A percentile compares a stretch with the other conserved stretches of the same genome.
Conservation (phyloP, 371 early-diverging fungal genomes). For the Mucor sp. region DNA sequence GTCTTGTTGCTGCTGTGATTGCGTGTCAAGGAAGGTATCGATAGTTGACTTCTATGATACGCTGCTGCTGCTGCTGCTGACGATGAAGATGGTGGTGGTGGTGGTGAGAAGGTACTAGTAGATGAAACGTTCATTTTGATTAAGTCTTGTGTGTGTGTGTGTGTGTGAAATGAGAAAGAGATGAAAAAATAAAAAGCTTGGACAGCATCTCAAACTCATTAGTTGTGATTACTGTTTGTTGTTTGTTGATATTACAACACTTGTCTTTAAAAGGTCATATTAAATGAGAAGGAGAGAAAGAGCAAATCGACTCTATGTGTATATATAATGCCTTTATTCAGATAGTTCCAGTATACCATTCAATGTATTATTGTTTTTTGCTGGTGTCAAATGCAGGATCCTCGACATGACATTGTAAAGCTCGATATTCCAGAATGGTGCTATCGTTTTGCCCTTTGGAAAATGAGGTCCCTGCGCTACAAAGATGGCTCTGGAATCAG, state of each 20-base stretch:
- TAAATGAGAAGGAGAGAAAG: background rate
- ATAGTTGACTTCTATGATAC: slow-evolving; percentile 13
- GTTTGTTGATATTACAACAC: background rate
- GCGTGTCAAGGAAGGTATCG: slow-evolving; percentile 27
- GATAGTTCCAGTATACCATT: slow-evolving; percentile 21
- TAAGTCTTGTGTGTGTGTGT: too few relatives aligned
- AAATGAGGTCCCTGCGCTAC: slow-evolving; percentile 83
- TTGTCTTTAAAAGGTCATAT: background rate
- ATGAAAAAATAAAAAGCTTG: background rate
- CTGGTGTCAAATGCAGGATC: slow-evolving; percentile 43
- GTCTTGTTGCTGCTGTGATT: background rate
- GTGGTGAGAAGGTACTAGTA: background rate
- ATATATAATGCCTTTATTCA: too few relatives aligned
- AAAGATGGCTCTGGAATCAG: slow-evolving; percentile 89
- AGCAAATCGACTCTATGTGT: background rate
- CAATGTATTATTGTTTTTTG: slow-evolving; percentile 45
- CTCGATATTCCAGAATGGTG: slow-evolving; percentile 50
- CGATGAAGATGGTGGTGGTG: background rate
- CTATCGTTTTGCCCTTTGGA: slow-evolving; percentile 15
- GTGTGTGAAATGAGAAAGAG: background rate
- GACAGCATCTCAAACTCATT: background rate
- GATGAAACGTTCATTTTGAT: background rate
- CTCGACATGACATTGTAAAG: slow-evolving; percentile 40
- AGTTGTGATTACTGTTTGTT: background rate
- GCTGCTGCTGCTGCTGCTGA: background rate